Percentiles rank a stretch among this genome's conserved stretches.
These are phyloP conservation scores for Puya raimondii DNA, from an alignment of 176 grass and related monocot genomes.

Conservation along the genomic window DNA sequence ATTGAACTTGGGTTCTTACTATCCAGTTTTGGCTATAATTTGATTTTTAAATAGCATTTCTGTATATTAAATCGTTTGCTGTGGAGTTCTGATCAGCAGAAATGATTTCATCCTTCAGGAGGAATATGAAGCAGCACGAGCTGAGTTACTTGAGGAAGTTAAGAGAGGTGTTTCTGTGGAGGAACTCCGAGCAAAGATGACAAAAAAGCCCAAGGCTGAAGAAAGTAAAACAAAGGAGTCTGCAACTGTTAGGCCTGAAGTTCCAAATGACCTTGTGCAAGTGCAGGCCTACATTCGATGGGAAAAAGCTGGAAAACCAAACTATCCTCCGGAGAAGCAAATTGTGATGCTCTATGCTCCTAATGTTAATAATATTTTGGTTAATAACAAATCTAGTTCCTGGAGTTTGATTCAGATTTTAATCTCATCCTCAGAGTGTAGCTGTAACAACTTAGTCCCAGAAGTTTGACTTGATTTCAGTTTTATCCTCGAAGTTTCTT, in stretches of 20 bases:
- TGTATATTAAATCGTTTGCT: neutral
- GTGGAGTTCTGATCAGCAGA: neutral
- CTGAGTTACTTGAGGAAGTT: conserved; percentile 75
- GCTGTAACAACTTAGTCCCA: too few species aligned
- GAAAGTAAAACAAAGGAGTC: conserved; percentile 24
- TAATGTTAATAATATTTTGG: neutral
- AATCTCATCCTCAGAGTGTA: too few species aligned
- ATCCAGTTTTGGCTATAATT: too few species aligned
- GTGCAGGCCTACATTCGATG: conserved; percentile 84
- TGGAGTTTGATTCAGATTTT: too few species aligned
- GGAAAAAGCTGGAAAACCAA: conserved; percentile 93
- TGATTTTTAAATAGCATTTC: too few species aligned
- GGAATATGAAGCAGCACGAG: conserved; percentile 89
- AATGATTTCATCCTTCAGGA: conserved; percentile 36
- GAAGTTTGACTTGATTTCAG: too few species aligned
- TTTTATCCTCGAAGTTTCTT: too few species aligned
- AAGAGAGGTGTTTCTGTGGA: conserved; percentile 57
- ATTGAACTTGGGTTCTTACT: conserved; percentile 6
- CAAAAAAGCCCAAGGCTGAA: conserved; percentile 48
- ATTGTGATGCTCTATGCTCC: conserved; percentile 34
- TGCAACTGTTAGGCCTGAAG: conserved; percentile 18
- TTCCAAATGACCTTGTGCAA: conserved; percentile 74
- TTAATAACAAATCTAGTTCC: neutral
- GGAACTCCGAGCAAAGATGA: conserved; percentile 66
- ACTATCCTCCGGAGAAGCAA: conserved; percentile 76